phyloP scores from a whole-genome alignment of 441 rosid species.

The Erodium chrysanthum region DNA sequence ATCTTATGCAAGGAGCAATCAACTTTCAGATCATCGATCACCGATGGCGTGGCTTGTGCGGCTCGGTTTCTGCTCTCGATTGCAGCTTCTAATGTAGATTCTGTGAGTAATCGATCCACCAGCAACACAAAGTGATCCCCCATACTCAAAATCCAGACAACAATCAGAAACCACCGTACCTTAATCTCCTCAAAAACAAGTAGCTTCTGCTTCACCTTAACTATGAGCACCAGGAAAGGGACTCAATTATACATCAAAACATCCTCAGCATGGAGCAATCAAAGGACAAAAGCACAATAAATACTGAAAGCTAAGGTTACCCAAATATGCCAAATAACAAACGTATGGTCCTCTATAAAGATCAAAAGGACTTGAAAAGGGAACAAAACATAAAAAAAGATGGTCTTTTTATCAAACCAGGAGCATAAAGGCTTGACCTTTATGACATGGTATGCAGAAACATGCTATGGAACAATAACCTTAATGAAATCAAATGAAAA shows the following conservation, averaged over 20 bases:
- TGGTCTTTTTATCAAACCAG: neutral
- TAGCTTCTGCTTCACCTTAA: too few species aligned
- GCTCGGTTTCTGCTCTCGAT: slow-evolving; percentile 62
- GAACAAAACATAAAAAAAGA: neutral
- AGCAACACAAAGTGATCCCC: slow-evolving; percentile 89
- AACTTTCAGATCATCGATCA: slow-evolving; percentile 18
- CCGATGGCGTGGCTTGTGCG: slow-evolving; percentile 25
- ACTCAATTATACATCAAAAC: neutral
- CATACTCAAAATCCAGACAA: slow-evolving; percentile 23
- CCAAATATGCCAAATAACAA: slow-evolving; percentile 14
- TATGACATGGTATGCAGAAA: slow-evolving; percentile 6
- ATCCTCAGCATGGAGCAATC: slow-evolving; percentile 4
- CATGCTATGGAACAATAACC: slow-evolving; percentile 7
- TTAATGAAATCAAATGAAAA: slow-evolving; percentile 18
- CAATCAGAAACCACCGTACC: slow-evolving; percentile 12
- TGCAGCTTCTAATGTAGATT: slow-evolving; percentile 76
- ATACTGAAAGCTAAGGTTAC: neutral
- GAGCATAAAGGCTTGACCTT: neutral
- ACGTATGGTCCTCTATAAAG: too few species aligned
- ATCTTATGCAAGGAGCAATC: slow-evolving; percentile 26
- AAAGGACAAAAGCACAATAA: neutral
- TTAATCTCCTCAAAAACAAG: slow-evolving; percentile 11
- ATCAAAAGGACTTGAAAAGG: slow-evolving; percentile 6
- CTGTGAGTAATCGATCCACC: slow-evolving; percentile 83
- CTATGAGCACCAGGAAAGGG: too few species aligned